Conservation (phyloP, 2,329 filamentous ascomycete genomes). For the Penicillium expansum region DNA sequence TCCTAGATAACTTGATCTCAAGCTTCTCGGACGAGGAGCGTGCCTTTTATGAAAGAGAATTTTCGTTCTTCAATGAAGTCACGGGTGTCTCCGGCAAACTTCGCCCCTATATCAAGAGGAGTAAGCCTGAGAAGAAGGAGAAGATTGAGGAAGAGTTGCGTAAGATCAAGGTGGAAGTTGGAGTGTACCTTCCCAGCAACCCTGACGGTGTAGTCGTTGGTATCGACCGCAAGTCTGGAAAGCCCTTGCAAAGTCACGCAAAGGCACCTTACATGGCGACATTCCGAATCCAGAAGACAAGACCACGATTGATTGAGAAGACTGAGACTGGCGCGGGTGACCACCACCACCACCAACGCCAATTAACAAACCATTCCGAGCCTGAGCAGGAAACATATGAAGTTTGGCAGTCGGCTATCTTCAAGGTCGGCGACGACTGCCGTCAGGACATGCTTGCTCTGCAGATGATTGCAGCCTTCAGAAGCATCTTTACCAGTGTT, state of each 20-base stretch:
- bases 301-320: conserved; percentile 28
- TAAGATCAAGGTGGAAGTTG: conserved; percentile 94
- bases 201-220: conserved; percentile 96
- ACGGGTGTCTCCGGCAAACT: conserved; percentile 94
- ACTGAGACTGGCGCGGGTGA: conserved; percentile 20
- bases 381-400: conserved; percentile 64
- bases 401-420: conserved; percentile 99
- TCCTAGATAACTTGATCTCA: conserved; percentile 77
- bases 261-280: conserved; percentile 99
- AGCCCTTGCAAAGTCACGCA: conserved; percentile 94
- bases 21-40: conserved; percentile 78
- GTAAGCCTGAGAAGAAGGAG: conserved; percentile 95
- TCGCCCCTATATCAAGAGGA: conserved; percentile 84
- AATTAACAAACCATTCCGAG: conserved; percentile 21
- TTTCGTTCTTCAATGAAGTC: conserved; percentile 96
- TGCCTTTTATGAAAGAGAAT: conserved; percentile 89
- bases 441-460: conserved; percentile 93
- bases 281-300: conserved; percentile 88
- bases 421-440: conserved; percentile 99
- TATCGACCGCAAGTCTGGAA: conserved; percentile 96
- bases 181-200: conserved; percentile 95
- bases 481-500: conserved; percentile 92
- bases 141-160: conserved; percentile 98
- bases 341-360: conserved; percentile 27
- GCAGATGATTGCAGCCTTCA: conserved; percentile 97